Conservation (phyloP, 2,329 filamentous ascomycete genomes). For the Zalaria sp. region DNA sequence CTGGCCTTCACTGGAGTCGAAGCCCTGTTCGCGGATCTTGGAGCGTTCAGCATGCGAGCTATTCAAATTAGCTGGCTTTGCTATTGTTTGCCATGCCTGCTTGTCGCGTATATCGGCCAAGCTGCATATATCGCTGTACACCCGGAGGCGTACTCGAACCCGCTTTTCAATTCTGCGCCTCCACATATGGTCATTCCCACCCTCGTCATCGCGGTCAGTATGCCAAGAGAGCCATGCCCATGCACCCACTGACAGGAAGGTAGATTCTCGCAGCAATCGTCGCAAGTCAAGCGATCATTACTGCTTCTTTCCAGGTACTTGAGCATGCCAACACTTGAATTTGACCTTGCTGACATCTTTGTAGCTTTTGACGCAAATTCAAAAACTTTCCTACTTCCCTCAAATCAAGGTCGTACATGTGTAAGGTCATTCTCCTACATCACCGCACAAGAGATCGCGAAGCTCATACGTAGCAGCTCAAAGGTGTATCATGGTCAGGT, state of each 20-base stretch:
- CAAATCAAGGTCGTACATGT: constrained; percentile 56
- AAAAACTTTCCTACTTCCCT: constrained; percentile 45
- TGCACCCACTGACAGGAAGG: background rate
- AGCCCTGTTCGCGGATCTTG: constrained; percentile 64
- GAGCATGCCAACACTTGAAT: constrained; percentile 41
- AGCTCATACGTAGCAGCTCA: no score
- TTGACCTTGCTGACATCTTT: no score
- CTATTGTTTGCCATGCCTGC: constrained; percentile 44
- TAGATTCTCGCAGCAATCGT: constrained; percentile 47
- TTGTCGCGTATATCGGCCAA: constrained; percentile 57
- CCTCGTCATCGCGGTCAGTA: constrained; percentile 44
- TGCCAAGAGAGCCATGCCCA: constrained; percentile 18
- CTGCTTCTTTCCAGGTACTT: constrained; percentile 57
- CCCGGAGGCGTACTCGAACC: constrained; percentile 51
- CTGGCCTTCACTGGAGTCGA: constrained; percentile 39
- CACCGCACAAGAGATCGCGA: constrained; percentile 38
- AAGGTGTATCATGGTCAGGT: constrained; percentile 54
- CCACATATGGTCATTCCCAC: constrained; percentile 54
- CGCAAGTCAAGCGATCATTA: constrained; percentile 67
- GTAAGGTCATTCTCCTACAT: no score
- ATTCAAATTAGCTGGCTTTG: constrained; percentile 61
- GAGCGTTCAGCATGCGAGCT: constrained; percentile 53
- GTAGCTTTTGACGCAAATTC: no score
- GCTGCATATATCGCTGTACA: constrained; percentile 54
- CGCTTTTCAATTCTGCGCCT: constrained; percentile 59